A percentile compares a stretch with the other conserved stretches of the same genome.
These are phyloP conservation scores for Gynostemma pentaphyllum DNA, from an alignment of 306 rosid species.

Conservation along the genomic window DNA sequence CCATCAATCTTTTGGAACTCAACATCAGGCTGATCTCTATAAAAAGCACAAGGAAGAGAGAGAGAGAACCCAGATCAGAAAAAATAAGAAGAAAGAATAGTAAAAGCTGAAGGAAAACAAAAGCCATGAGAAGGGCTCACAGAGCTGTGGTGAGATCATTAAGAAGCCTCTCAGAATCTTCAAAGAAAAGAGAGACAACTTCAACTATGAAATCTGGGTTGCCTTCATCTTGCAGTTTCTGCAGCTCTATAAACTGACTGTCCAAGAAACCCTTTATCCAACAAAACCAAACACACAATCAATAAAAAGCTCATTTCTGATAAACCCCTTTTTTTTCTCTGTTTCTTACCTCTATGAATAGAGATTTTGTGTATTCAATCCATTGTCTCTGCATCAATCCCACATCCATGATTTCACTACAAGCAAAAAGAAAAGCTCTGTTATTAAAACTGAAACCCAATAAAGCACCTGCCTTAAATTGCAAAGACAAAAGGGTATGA, in stretches of 20 bases:
- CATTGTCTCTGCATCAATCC: conserved; percentile 87
- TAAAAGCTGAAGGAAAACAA: background rate
- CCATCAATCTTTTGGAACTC: conserved; percentile 87
- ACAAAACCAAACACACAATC: background rate
- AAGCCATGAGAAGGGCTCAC: conserved; percentile 29
- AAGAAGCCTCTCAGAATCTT: conserved; percentile 95
- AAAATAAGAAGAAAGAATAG: background rate
- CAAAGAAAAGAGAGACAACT: conserved; percentile 89
- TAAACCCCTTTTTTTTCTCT: background rate
- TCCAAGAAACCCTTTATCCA: conserved; percentile 63
- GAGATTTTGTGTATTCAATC: conserved; percentile 60
- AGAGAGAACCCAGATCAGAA: background rate
- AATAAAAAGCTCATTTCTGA: conserved; percentile 11
- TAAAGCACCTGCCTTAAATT: conserved; percentile 19
- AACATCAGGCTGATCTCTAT: conserved; percentile 54
- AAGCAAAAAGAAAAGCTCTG: conserved; percentile 16
- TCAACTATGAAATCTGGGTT: conserved; percentile 92
- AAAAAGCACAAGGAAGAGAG: conserved; percentile 7
- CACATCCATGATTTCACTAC: conserved; percentile 59
- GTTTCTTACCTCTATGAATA: conserved; percentile 62
- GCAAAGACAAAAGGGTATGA: conserved; percentile 12
- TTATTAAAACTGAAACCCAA: conserved; percentile 19
- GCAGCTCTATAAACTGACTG: conserved; percentile 83
- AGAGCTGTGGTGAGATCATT: conserved; percentile 70
- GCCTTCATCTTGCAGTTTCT: conserved; percentile 91